Percentiles rank a stretch among this genome's conserved stretches.
These are phyloP conservation scores for Bjerkandera adusta DNA, from an alignment of 1,284 basidiomycete species.

Conservation along the genomic window DNA sequence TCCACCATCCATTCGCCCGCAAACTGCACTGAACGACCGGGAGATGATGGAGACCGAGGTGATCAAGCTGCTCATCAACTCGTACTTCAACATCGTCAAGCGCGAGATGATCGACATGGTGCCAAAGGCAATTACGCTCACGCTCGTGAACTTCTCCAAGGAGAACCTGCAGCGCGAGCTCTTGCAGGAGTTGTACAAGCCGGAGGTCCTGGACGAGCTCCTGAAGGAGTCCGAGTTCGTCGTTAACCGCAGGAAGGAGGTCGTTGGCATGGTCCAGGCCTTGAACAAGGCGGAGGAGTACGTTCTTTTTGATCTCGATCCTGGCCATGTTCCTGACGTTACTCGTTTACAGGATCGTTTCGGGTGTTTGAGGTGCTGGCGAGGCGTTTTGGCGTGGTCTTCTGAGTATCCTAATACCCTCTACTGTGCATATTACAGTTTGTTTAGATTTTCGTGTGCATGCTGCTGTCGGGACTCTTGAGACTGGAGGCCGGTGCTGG, in stretches of 20 bases:
- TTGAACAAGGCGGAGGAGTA: constrained; percentile 92
- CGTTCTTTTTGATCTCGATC: constrained; percentile 31
- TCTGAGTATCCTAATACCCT: constrained; percentile 28
- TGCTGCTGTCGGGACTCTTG: too few relatives aligned
- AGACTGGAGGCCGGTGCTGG: too few relatives aligned
- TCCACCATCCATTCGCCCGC: constrained; percentile 88
- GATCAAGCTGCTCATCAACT: constrained; percentile 93
- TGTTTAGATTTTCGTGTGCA: constrained; percentile 9
- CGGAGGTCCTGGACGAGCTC: constrained; percentile 88
- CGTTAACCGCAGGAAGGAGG: constrained; percentile 84
- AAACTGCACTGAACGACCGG: constrained; percentile 90
- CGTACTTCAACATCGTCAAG: constrained; percentile 97
- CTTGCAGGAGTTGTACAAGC: constrained; percentile 86
- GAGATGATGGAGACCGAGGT: constrained; percentile 99
- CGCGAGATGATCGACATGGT: constrained; percentile 99
- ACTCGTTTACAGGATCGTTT: constrained; percentile 35
- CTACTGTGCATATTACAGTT: constrained; percentile 2
- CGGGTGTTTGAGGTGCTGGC: constrained; percentile 30
- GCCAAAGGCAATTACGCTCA: constrained; percentile 94
- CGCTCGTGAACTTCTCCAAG: constrained; percentile 90
- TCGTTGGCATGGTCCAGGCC: constrained; percentile 84
- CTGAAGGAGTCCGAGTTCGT: constrained; percentile 91
- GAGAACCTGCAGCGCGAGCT: constrained; percentile 91
- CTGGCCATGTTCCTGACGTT: background rate
- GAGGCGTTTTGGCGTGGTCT: constrained; percentile 18